Evolutionary conservation across 2,329 filamentous ascomycete genomes (phyloP).

Genomic region (Didymella exigua): DNA sequence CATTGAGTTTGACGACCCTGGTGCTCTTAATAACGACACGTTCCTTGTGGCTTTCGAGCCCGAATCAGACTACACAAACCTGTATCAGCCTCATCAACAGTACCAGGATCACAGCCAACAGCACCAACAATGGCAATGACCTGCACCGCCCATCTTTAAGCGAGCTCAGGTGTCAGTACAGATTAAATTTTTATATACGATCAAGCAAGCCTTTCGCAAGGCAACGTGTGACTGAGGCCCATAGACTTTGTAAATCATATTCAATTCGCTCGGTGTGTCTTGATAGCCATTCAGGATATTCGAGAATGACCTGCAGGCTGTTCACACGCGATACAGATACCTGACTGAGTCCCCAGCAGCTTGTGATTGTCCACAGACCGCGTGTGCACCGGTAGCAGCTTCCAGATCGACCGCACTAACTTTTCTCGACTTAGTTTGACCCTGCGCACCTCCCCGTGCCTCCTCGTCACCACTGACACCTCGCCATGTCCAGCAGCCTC

Average conservation of each 20-base stretch:
- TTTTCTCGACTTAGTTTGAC: neutral
- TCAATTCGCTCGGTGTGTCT: too few relatives aligned
- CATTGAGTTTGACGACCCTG: slow-evolving; percentile 41
- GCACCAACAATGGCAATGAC: neutral
- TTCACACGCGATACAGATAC: too few relatives aligned
- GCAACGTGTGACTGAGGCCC: neutral
- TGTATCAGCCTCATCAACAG: slow-evolving; percentile 34
- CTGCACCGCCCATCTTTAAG: neutral
- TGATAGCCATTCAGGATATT: too few relatives aligned
- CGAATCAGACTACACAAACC: slow-evolving; percentile 35
- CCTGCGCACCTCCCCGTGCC: neutral
- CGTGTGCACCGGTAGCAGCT: neutral
- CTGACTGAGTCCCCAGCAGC: neutral
- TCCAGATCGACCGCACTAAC: neutral
- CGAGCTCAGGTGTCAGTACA: neutral
- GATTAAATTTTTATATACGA: neutral
- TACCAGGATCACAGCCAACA: neutral
- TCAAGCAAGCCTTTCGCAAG: neutral
- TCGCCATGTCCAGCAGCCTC: neutral
- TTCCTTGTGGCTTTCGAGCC: slow-evolving; percentile 40
- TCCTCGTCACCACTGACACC: neutral
- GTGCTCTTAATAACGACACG: slow-evolving; percentile 39
- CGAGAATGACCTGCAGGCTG: too few relatives aligned
- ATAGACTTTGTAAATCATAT: neutral
- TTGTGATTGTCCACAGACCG: neutral